These are phyloP conservation scores for Dispira parvispora DNA, from an alignment of 192 early-diverging fungal genomes.

Conservation along the genomic window DNA sequence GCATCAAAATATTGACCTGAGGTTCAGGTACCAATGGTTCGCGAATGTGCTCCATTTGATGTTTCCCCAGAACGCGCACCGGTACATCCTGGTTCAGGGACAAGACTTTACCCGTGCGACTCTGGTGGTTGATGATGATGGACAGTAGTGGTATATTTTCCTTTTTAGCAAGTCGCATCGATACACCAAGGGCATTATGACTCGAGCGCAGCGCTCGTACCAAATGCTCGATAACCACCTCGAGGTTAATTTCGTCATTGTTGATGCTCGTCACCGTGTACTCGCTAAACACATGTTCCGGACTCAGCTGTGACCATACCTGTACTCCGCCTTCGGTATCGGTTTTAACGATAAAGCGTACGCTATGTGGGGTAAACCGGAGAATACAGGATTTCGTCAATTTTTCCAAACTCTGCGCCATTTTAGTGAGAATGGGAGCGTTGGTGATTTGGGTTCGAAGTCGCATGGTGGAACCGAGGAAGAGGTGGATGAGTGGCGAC, in stretches of 20 bases:
- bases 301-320: conserved; percentile 42
- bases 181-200: conserved; percentile 31
- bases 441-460: conserved; percentile 3
- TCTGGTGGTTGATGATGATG: conserved; percentile 27
- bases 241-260: conserved; percentile 55
- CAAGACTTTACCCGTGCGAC: conserved; percentile 20
- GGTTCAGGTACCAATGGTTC: conserved; percentile 39
- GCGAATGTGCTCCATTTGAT: conserved; percentile 34
- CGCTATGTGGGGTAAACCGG: conserved; percentile 38
- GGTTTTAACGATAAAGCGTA: conserved; percentile 46
- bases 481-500: too few species aligned
- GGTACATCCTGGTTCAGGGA: conserved; percentile 42
- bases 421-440: conserved; percentile 13
- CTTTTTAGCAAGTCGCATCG: conserved; percentile 47
- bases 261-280: conserved; percentile 44
- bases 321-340: conserved; percentile 46
- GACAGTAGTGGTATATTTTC: conserved; percentile 30
- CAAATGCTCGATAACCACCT: conserved; percentile 46
- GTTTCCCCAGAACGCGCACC: conserved; percentile 28
- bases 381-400: conserved; percentile 47
- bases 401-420: conserved; percentile 49
- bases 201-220: conserved; percentile 41
- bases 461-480: neutral
- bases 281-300: conserved; percentile 46
- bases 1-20: conserved; percentile 64